Evolutionary conservation across 495 filamentous ascomycete genomes (phyloP), one percentile per base, ranked within the genome.

Genomic region (Cercophora scortea): DNA sequence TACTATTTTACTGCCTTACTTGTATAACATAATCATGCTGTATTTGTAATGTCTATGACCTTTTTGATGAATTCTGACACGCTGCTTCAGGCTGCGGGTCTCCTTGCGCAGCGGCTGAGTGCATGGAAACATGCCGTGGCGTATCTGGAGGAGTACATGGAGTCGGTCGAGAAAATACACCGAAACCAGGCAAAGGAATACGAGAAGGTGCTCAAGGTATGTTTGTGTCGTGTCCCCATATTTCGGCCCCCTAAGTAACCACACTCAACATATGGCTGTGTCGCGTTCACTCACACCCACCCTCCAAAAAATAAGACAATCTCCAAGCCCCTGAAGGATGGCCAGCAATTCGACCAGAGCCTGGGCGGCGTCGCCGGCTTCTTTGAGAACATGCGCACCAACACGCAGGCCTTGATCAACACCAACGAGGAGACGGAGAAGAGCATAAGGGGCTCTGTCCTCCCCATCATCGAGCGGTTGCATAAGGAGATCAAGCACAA

Each of bases 401-500:
- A 96, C 66, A 95, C 93, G 16, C 88, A 95, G 71, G 88, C 84
- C 15, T 82, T 97, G 64, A 77, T 89, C 45, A 91, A 90, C 68
- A 82, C 87, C 63, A 90, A 96, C 65, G 67, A 82, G 48, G 90
- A 96, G 57, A 90, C 89, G 8, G 92, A 95, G 56, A 89, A 90
- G 73, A 86, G 79, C 52, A 77, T 98, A 44, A 95, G 87, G 65
- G 80, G 80, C 55, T 81, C 81, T 16, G 87, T 96, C 16, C 78
- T 94, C 15, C 94, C 92, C 10, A 84, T 90, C 45, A 79, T 98
- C 60, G 89, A 91, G 64, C 85, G 89, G 32, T 79, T 98, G 32
- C 90, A 96, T 71, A 83, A 90, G 63, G 93, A 97, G 62, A 92
- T 98, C 72, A 97, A 96, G 77, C 82, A 86, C 67, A 96, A 96